These are phyloP conservation scores for Sphagnum tenellum DNA, from an alignment of 225 moss, liverwort and hornwort genomes.

Conservation along the genomic window DNA sequence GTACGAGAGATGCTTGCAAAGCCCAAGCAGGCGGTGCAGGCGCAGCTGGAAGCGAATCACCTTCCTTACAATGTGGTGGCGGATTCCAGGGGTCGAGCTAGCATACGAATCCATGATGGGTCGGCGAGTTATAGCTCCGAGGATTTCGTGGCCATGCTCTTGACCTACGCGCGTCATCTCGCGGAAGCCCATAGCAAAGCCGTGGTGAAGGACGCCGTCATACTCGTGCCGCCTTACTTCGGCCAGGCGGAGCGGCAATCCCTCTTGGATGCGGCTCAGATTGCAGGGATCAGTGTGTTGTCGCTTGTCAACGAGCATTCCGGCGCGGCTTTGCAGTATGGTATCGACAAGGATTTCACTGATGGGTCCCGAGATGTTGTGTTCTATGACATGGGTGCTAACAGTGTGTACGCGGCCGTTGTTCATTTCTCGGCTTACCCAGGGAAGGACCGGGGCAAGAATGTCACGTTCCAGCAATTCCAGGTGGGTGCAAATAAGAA, in stretches of 20 bases:
- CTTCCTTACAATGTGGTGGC: slow-evolving; percentile 74
- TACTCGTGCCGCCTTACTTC: slow-evolving; percentile 83
- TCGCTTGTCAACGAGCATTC: slow-evolving; percentile 78
- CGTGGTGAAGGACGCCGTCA: slow-evolving; percentile 69
- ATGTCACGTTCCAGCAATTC: slow-evolving; percentile 78
- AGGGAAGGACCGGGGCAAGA: slow-evolving; percentile 71
- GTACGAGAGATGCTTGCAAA: slow-evolving; percentile 87
- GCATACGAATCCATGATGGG: slow-evolving; percentile 53
- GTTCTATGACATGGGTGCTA: slow-evolving; percentile 98
- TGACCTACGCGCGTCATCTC: slow-evolving; percentile 75
- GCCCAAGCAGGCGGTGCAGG: slow-evolving; percentile 44
- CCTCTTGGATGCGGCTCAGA: slow-evolving; percentile 75
- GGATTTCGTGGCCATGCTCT: slow-evolving; percentile 85
- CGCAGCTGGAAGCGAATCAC: slow-evolving; percentile 52
- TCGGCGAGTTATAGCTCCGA: slow-evolving; percentile 57
- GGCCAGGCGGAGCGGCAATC: slow-evolving; percentile 93
- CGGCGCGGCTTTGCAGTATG: slow-evolving; percentile 94
- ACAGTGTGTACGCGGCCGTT: slow-evolving; percentile 76
- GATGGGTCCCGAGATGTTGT: slow-evolving; percentile 72
- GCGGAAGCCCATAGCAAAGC: slow-evolving; percentile 79
- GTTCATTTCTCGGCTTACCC: slow-evolving; percentile 78
- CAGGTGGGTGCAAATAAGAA: slow-evolving; percentile 44
- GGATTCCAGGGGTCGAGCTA: slow-evolving; percentile 59
- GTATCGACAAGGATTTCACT: slow-evolving; percentile 91
- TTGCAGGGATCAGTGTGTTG: slow-evolving; percentile 79